Percentiles rank a stretch among this genome's conserved stretches.
Conservation (phyloP, 805 yeast genomes). For the Candida gorgasii region DNA sequence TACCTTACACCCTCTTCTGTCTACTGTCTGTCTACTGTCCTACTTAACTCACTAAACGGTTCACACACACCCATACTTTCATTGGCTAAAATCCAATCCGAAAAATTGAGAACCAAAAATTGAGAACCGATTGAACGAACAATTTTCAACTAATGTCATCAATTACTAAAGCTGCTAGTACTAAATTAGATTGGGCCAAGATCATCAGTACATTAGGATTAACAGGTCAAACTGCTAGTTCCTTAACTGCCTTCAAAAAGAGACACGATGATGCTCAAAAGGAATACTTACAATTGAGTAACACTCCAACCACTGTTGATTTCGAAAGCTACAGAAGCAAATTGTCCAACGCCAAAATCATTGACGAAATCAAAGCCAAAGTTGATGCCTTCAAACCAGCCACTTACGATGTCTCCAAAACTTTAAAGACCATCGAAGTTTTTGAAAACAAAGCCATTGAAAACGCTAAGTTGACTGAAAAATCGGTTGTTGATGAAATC, state of each 20-base stretch:
- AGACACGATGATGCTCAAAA: constrained; percentile 98
- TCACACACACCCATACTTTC: constrained; percentile 7
- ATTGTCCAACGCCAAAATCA: constrained; percentile 78
- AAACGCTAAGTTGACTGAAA: constrained; percentile 92
- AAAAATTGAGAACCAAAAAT: constrained; percentile 10
- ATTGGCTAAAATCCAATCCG: constrained; percentile 16
- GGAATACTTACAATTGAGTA: constrained; percentile 65
- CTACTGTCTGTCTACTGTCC: neutral
- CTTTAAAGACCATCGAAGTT: constrained; percentile 85
- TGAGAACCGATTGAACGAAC: neutral
- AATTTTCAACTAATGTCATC: constrained; percentile 25
- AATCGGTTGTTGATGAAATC: constrained; percentile 83
- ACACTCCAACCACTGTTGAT: constrained; percentile 77
- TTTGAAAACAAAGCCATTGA: constrained; percentile 94
- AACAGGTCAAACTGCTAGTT: constrained; percentile 87
- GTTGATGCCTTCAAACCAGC: constrained; percentile 77
- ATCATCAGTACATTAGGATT: constrained; percentile 85
- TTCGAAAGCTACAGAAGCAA: constrained; percentile 75
- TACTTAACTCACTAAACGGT: constrained; percentile 1
- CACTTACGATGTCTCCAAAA: constrained; percentile 83
- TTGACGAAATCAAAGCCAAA: constrained; percentile 78
- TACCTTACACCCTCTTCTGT: neutral
- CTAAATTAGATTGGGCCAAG: constrained; percentile 94
- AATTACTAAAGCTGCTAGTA: constrained; percentile 63
- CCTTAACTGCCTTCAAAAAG: constrained; percentile 92